Conservation (phyloP, 2,329 filamentous ascomycete genomes). For the Xenosphaeropsis pyriputrescens region DNA sequence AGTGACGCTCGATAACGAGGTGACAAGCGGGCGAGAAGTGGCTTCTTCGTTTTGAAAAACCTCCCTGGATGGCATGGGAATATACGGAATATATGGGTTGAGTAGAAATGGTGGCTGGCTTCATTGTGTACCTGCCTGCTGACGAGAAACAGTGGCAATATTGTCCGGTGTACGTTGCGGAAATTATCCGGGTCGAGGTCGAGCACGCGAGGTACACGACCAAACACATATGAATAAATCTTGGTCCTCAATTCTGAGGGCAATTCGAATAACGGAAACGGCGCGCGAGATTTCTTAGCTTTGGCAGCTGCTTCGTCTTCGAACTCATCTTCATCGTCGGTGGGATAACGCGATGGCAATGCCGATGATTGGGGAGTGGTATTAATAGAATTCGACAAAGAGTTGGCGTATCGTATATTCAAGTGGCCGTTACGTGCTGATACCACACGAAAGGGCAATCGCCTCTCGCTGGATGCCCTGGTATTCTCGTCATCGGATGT, state of each 20-base stretch:
- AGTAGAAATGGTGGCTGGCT: slow-evolving; percentile 52
- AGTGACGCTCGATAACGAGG: slow-evolving; percentile 42
- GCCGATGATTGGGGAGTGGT: slow-evolving; percentile 5
- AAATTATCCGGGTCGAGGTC: slow-evolving; percentile 56
- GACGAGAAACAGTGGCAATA: slow-evolving; percentile 36
- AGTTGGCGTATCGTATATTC: no score
- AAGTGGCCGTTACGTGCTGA: no score
- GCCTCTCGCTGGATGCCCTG: no score
- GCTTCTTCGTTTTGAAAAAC: slow-evolving; percentile 61
- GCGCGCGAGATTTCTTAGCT: slow-evolving; percentile 6
- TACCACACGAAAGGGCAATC: no score
- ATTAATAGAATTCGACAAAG: no score
- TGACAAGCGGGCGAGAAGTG: slow-evolving; percentile 52
- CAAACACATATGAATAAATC: slow-evolving; percentile 52
- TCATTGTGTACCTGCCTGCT: slow-evolving; percentile 47
- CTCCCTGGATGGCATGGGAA: slow-evolving; percentile 50
- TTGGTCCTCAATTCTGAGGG: slow-evolving; percentile 56
- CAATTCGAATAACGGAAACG: slow-evolving; percentile 52
- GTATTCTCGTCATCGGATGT: slow-evolving; percentile 13
- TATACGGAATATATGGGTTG: slow-evolving; percentile 44
- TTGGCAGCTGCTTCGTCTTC: slow-evolving; percentile 7
- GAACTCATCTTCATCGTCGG: slow-evolving; percentile 10
- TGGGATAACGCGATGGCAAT: slow-evolving; percentile 12
- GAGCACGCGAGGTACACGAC: slow-evolving; percentile 34
- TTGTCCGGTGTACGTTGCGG: slow-evolving; percentile 39